Evolutionary conservation across 2,329 filamentous ascomycete species (phyloP), one percentile per base, ranked within the genome.

Genomic region (Shiraia bambusicola): DNA sequence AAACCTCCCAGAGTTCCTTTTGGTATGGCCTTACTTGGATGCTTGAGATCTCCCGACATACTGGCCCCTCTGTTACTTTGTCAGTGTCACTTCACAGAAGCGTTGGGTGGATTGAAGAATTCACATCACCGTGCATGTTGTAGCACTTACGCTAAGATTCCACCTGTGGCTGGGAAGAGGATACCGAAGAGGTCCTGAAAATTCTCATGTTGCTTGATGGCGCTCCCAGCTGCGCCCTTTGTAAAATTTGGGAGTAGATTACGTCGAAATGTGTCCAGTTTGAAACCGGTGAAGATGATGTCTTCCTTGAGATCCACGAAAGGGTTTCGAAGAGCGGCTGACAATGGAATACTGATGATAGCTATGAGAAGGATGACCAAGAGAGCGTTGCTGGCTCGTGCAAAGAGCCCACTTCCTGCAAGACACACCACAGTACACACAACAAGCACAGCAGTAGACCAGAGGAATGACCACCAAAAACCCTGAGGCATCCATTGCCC

Each of bases 111-210:
- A 6, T 13, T 11, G 22, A 7, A n/a, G n/a, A 15, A 27, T 2
- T 2, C 25, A 14, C 15, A 14, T 5, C 8, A 16, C 3, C 5
- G 11, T 26, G 2, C 9, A 28, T 4, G 24, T 7, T n/a, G 34
- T 5, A 5, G 12, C 4, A 70, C 72, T 54, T 64, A 76, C 72
- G 78, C 77, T 56, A 81, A 79, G 17, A 80, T 81, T 4, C 72
- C 75, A 4, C 80, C 80, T 2, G 81, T 84, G 2, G 82, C 81
- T 26, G 88, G 88, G 56, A 93, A 95, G 1, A 95, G 71, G 48
- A 95, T 89, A 2, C 88, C 90, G 69, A 95, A 95, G 7, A 94
- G 73, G 52, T 88, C 82, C 47, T 90, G 85, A 53, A 90, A 94
- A 11, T 77, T 91, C 48, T 84, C 82, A 29, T 80, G 72, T 6